Conservation (phyloP, 306 rosid species). For the Purshia tridentata region DNA sequence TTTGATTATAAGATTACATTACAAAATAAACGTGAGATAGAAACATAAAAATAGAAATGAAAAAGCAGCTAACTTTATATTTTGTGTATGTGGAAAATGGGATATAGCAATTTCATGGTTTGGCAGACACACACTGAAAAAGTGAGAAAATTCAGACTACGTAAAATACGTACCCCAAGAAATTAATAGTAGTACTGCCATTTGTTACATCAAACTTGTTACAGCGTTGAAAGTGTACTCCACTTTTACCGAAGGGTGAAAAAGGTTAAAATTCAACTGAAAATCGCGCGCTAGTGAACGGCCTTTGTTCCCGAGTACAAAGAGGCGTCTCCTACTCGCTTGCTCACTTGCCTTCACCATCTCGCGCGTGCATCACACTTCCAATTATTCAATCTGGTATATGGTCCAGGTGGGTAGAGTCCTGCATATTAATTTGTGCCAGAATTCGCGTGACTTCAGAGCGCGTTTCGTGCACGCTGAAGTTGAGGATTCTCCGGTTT, state of each 20-base stretch:
- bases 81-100: too few species aligned
- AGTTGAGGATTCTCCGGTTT: not conserved
- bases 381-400: not conserved
- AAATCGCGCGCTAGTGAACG: constrained; percentile 9
- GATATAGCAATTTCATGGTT: not conserved
- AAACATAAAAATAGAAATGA: too few species aligned
- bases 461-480: too few species aligned
- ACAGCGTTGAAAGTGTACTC: not conserved
- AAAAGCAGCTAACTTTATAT: too few species aligned
- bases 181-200: not conserved
- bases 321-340: constrained; percentile 11
- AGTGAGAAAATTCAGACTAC: not conserved
- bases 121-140: not conserved
- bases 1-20: too few species aligned
- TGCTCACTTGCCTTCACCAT: not conserved
- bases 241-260: not conserved
- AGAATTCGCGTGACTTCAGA: not conserved
- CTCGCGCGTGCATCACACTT: not conserved
- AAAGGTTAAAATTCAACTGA: constrained; percentile 17
- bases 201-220: constrained; percentile 5
- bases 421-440: not conserved
- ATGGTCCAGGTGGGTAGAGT: not conserved
- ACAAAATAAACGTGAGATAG: too few species aligned
- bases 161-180: not conserved
- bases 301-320: not conserved